Evolutionary conservation across 1,284 basidiomycete genomes (phyloP), one percentile per base, ranked within the genome.

Genomic region (Psilocybe mexicana): DNA sequence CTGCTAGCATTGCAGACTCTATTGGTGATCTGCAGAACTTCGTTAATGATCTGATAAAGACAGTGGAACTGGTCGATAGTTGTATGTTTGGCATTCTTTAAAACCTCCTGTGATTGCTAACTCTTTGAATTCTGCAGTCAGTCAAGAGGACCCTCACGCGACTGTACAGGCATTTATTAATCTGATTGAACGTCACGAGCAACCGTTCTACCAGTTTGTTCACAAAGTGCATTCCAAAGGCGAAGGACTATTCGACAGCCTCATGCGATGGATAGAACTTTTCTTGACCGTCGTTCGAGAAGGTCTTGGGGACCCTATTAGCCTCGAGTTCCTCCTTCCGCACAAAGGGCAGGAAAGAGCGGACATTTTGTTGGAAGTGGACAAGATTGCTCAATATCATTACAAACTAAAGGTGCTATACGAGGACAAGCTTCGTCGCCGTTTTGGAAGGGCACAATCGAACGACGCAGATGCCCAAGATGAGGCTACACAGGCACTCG

Each of bases 191-290:
- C 85, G 97, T 30, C 97, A 99, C 74, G 94, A 99, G 70, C 93
- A 95, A 67, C 76, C 93, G 0, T 99, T 99, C 78, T 99, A 99
- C 79, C 81, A 82, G 59, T 99, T 99, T 71, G 96, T 99, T 25
- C 94, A 99, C 81, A 97, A 98, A 68, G 97, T 99, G 3, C 97
- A 99, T 70, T 91, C 94, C 43, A 98, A 98, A 72, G 97, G 97
- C 43, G 92, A 96, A 66, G 92, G 90, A 4, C 81, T 99, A 8
- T 99, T 99, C 71, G 93, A 95, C 68, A 86, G 83, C 57, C 85
- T 99, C 59, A 98, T 98, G 93, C 85, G 83, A 52, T 99, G 97
- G 97, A 91, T 98, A 69, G 96, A 99, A 74, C 85, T 93, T 33
- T 98, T 98, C 78, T 82, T 99, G 63, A 92, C 90, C 43, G 86